Evolutionary conservation across 2,329 filamentous ascomycete species (phyloP).

Genomic region (Cercospora zeina): DNA sequence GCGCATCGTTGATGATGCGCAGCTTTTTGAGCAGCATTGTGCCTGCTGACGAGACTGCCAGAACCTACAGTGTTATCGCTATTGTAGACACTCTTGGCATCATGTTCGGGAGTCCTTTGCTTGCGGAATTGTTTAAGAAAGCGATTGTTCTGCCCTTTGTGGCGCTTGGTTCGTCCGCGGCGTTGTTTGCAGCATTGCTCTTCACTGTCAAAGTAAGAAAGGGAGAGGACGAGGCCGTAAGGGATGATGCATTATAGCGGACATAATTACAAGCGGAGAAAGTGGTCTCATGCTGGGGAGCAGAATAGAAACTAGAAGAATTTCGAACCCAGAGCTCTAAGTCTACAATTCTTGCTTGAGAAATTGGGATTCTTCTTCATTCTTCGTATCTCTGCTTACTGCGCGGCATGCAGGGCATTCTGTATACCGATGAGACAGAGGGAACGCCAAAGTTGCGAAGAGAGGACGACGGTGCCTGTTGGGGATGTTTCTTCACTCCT

Average conservation of each 20-base stretch:
- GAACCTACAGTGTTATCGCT: constrained; percentile 56
- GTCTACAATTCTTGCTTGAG: too few relatives aligned
- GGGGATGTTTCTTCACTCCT: neutral
- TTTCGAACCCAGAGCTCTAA: too few relatives aligned
- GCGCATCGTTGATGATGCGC: constrained; percentile 49
- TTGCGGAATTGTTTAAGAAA: constrained; percentile 51
- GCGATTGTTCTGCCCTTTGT: constrained; percentile 57
- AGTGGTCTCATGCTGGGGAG: neutral
- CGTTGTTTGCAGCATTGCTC: constrained; percentile 27
- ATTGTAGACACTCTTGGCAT: constrained; percentile 54
- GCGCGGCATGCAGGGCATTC: neutral
- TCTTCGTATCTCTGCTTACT: too few relatives aligned
- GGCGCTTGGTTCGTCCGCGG: constrained; percentile 35
- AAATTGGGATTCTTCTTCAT: too few relatives aligned
- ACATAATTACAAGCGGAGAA: neutral
- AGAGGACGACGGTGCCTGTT: too few relatives aligned
- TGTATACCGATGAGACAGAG: neutral
- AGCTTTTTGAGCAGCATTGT: constrained; percentile 57
- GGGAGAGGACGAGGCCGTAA: constrained; percentile 34
- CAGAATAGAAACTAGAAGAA: too few relatives aligned
- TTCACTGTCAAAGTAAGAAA: constrained; percentile 33
- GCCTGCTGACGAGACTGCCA: constrained; percentile 56
- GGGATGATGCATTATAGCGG: neutral
- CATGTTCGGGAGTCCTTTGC: constrained; percentile 50
- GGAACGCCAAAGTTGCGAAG: neutral